These are phyloP conservation scores for Sophora flavescens DNA, from an alignment of 306 rosid genomes.

Conservation along the genomic window DNA sequence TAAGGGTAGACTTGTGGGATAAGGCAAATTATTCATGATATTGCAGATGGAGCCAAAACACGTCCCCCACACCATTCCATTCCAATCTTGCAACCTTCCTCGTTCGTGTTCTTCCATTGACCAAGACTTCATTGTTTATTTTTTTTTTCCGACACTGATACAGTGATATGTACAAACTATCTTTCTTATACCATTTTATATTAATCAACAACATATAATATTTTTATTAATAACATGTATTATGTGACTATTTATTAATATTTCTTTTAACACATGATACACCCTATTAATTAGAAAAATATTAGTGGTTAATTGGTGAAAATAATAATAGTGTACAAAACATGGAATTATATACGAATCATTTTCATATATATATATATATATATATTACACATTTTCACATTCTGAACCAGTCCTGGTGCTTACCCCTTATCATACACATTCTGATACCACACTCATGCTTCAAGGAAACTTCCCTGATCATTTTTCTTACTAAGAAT, in stretches of 20 bases:
- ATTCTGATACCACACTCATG: too few species aligned
- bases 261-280: not conserved
- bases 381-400: too few species aligned
- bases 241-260: not conserved
- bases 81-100: not conserved
- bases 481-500: too few species aligned
- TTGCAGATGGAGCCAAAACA: conserved; percentile 3
- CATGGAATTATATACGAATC: too few species aligned
- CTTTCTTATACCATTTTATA: not conserved
- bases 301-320: too few species aligned
- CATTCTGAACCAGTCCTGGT: not conserved
- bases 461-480: too few species aligned
- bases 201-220: not conserved
- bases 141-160: not conserved
- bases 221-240: too few species aligned
- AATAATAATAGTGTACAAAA: too few species aligned
- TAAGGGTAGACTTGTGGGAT: conserved; percentile 24
- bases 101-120: not conserved
- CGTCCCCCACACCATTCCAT: not conserved
- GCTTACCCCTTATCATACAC: too few species aligned
- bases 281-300: too few species aligned
- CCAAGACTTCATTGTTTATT: not conserved
- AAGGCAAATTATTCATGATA: conserved; percentile 20
- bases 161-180: too few species aligned
- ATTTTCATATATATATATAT: too few species aligned